These are phyloP conservation scores for Penicillium corylophilum DNA, from an alignment of 2,329 filamentous ascomycete species.

Conservation along the genomic window DNA sequence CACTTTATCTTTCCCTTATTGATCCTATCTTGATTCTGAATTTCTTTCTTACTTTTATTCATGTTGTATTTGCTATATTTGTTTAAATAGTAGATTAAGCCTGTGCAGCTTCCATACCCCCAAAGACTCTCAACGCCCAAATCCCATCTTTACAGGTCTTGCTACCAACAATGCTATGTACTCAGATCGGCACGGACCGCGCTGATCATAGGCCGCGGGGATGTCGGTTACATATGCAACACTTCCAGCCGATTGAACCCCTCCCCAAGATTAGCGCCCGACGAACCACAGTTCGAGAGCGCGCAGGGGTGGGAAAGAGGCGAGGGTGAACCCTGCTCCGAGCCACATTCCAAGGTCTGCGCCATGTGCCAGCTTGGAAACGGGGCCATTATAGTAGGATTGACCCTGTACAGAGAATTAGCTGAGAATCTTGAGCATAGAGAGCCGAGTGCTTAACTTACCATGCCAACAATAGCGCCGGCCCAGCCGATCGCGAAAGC, in stretches of 20 bases:
- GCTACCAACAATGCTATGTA: conserved; percentile 1
- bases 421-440: neutral
- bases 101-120: neutral
- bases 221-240: conserved; percentile 12
- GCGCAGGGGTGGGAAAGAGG: conserved; percentile 37
- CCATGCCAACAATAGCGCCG: conserved; percentile 44
- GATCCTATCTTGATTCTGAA: neutral
- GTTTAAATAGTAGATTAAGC: neutral
- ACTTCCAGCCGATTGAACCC: neutral
- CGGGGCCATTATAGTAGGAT: conserved; percentile 40
- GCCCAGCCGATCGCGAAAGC: conserved; percentile 42
- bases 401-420: conserved; percentile 27
- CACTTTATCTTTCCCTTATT: neutral
- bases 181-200: conserved; percentile 3
- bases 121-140: neutral
- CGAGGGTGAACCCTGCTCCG: conserved; percentile 34
- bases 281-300: conserved; percentile 32
- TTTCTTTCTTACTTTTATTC: neutral
- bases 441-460: conserved; percentile 12
- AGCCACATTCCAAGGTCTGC: conserved; percentile 41
- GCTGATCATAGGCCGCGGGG: conserved; percentile 11
- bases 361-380: conserved; percentile 34
- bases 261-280: conserved; percentile 20
- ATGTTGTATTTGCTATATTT: neutral
- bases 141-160: conserved; percentile 2